Evolutionary conservation across 306 rosid species (phyloP).

Genomic region (Coriaria nepalensis): DNA sequence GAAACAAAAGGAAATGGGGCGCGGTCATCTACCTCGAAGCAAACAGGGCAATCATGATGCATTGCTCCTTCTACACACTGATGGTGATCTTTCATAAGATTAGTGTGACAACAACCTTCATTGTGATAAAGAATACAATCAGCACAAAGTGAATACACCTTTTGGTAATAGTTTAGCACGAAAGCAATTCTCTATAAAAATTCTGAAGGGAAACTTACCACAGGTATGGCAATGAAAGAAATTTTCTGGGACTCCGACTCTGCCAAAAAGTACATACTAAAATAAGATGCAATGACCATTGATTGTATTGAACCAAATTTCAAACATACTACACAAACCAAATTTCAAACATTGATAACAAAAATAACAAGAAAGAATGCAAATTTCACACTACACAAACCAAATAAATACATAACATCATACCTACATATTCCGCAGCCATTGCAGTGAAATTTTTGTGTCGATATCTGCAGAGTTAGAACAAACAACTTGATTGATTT

Average conservation of each 20-base stretch:
- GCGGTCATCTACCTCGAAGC: slow-evolving; percentile 53
- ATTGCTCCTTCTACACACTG: slow-evolving; percentile 90
- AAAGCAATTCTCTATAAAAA: too few relatives aligned
- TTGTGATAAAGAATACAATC: background rate
- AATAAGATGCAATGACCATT: too few relatives aligned
- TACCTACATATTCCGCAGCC: slow-evolving; percentile 97
- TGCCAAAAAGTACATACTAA: slow-evolving; percentile 16
- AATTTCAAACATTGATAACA: background rate
- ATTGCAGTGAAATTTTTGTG: slow-evolving; percentile 69
- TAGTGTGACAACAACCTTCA: slow-evolving; percentile 73
- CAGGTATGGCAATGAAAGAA: slow-evolving; percentile 79
- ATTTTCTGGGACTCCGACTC: slow-evolving; percentile 67
- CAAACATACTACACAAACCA: background rate
- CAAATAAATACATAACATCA: background rate
- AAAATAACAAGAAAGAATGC: background rate
- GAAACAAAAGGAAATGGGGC: background rate
- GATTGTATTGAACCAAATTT: too few relatives aligned
- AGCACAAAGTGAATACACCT: too few relatives aligned
- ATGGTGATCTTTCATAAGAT: slow-evolving; percentile 48
- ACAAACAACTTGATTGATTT: too few relatives aligned
- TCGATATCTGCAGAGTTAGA: slow-evolving; percentile 38
- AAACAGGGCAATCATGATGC: slow-evolving; percentile 91
- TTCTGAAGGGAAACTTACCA: slow-evolving; percentile 30
- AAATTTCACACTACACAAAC: background rate
- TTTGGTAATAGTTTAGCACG: too few relatives aligned